Conservation (phyloP, 1,139 yeast genomes). For the Kodamaea derodonti region DNA sequence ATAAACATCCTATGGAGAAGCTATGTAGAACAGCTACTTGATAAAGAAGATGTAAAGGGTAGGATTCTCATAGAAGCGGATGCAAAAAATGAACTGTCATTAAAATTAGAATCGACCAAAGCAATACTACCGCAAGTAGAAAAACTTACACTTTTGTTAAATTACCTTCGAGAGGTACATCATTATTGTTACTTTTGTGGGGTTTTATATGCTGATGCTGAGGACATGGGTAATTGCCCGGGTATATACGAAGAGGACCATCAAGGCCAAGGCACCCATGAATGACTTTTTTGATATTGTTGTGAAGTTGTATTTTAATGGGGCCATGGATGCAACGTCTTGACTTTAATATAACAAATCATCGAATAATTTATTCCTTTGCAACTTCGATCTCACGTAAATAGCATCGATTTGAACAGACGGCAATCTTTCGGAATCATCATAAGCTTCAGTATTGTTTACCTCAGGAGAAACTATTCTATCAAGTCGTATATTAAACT, state of each 20-base stretch:
- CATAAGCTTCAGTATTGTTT: constrained; percentile 11
- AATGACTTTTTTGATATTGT: neutral
- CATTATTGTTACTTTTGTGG: constrained; percentile 52
- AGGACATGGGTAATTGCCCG: constrained; percentile 44
- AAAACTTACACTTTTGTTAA: constrained; percentile 13
- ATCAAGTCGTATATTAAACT: constrained; percentile 15
- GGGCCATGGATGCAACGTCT: no score
- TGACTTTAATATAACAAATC: constrained; percentile 11
- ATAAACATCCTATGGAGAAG: constrained; percentile 25
- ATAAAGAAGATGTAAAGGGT: constrained; percentile 1
- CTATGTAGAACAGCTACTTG: constrained; percentile 9
- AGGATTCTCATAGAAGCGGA: neutral
- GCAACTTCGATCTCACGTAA: constrained; percentile 14
- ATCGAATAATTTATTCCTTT: constrained; percentile 14
- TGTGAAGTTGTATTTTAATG: no score
- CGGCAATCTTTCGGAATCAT: constrained; percentile 19
- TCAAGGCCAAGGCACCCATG: neutral
- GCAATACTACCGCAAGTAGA: constrained; percentile 3
- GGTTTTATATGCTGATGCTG: constrained; percentile 24
- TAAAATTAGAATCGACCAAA: neutral
- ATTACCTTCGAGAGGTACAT: constrained; percentile 31
- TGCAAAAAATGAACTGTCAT: neutral
- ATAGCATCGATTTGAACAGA: constrained; percentile 15
- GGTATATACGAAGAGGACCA: constrained; percentile 43
- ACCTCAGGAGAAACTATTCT: neutral